These are phyloP conservation scores for Microstegium vimineum DNA, from an alignment of 176 grass and related monocot genomes.

Conservation along the genomic window DNA sequence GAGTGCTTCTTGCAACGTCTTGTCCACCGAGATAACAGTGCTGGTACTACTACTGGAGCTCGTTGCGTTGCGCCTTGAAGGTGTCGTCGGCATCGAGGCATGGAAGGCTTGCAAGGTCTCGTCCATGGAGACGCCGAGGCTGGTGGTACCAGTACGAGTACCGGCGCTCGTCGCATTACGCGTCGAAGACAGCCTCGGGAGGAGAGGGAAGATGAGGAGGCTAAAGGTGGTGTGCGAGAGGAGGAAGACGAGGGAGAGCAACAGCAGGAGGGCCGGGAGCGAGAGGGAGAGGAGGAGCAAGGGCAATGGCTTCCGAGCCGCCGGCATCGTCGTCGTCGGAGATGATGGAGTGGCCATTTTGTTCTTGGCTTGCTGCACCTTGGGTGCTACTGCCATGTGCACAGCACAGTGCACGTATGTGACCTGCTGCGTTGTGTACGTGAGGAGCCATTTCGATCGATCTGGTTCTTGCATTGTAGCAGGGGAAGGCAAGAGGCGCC, in stretches of 20 bases:
- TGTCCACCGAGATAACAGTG: not conserved
- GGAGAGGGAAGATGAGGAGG: conserved; percentile 41
- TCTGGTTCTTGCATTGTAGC: not conserved
- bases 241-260: conserved; percentile 37
- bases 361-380: not conserved
- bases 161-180: not conserved
- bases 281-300: conserved; percentile 38
- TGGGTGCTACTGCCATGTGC: not conserved
- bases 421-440: conserved; percentile 4
- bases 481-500: conserved; percentile 28
- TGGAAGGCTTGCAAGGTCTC: conserved; percentile 16
- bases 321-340: conserved; percentile 5
- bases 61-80: not conserved
- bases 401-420: not conserved
- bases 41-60: not conserved
- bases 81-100: not conserved
- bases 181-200: not conserved
- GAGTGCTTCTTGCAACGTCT: not conserved
- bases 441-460: not conserved
- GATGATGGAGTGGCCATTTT: conserved; percentile 11
- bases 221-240: conserved; percentile 49
- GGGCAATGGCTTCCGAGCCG: conserved; percentile 28
- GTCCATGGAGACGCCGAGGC: conserved; percentile 12
- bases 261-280: conserved; percentile 20
- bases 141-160: not conserved